These are phyloP conservation scores for Pestalotiopsis fici DNA, from an alignment of 2,329 filamentous ascomycete species.

Conservation along the genomic window DNA sequence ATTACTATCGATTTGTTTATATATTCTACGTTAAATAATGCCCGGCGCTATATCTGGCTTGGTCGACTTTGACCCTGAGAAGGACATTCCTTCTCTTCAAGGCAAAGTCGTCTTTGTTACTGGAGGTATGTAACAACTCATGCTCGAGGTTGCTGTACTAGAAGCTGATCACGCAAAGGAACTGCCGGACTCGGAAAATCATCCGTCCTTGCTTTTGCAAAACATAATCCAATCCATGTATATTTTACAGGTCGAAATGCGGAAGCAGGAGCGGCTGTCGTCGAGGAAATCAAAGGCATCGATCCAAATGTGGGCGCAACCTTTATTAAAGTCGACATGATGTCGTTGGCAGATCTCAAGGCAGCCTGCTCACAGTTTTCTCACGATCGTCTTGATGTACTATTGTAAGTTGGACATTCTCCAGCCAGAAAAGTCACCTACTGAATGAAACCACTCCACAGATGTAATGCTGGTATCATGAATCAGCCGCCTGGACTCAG, in stretches of 20 bases:
- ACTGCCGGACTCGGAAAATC: constrained; percentile 44
- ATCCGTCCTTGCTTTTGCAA: constrained; percentile 39
- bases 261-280: constrained; percentile 42
- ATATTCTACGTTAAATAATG: neutral
- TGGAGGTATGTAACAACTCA: constrained; percentile 30
- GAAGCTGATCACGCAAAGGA: constrained; percentile 11
- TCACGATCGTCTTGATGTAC: constrained; percentile 40
- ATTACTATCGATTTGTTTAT: neutral
- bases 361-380: constrained; percentile 31
- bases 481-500: constrained; percentile 27
- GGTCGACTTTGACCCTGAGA: constrained; percentile 28
- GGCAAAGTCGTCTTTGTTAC: constrained; percentile 43
- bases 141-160: neutral
- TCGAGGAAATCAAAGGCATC: constrained; percentile 31
- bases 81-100: constrained; percentile 35
- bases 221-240: constrained; percentile 49
- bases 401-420: constrained; percentile 29
- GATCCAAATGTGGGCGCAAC: constrained; percentile 17
- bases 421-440: neutral
- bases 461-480: constrained; percentile 36
- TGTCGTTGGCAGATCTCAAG: constrained; percentile 38
- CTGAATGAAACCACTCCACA: neutral
- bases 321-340: constrained; percentile 42
- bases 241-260: constrained; percentile 52
- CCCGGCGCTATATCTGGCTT: constrained; percentile 7